Conservation (phyloP, 2,329 filamentous ascomycete genomes). For the Paecilomyces sp. region DNA sequence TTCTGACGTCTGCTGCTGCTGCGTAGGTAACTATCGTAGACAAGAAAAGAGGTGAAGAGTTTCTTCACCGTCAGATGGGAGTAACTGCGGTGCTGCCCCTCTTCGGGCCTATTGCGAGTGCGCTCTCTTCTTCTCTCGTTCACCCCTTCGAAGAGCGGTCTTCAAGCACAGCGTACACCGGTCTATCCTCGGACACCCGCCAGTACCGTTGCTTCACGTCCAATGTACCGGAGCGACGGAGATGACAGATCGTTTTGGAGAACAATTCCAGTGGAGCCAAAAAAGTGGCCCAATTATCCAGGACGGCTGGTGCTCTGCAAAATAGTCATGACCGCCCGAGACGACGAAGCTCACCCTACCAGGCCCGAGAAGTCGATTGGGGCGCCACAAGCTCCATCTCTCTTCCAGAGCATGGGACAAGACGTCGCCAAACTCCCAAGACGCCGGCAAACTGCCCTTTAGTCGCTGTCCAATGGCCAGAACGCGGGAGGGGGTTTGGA, state of each 20-base stretch:
- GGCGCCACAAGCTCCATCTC: background rate
- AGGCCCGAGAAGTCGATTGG: background rate
- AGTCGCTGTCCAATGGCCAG: background rate
- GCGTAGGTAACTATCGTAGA: background rate
- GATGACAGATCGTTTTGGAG: constrained; percentile 2
- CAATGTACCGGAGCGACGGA: background rate
- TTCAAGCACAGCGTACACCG: background rate
- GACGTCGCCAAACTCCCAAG: background rate
- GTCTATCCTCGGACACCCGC: background rate
- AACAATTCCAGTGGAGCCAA: background rate
- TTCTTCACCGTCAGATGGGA: background rate
- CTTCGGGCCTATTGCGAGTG: background rate
- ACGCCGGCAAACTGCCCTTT: background rate
- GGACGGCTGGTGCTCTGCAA: background rate
- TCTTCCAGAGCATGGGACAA: background rate
- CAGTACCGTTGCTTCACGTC: background rate
- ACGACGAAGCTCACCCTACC: background rate
- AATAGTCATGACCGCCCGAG: background rate
- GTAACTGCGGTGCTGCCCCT: background rate
- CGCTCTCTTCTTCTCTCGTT: background rate
- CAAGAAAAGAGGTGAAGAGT: background rate
- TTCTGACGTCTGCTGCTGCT: background rate
- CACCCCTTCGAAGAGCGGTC: background rate
- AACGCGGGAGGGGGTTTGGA: background rate
- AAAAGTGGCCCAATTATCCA: background rate